phyloP scores from a whole-genome alignment of 2,329 filamentous ascomycete genomes.

The Teratosphaeria epicoccoides region DNA sequence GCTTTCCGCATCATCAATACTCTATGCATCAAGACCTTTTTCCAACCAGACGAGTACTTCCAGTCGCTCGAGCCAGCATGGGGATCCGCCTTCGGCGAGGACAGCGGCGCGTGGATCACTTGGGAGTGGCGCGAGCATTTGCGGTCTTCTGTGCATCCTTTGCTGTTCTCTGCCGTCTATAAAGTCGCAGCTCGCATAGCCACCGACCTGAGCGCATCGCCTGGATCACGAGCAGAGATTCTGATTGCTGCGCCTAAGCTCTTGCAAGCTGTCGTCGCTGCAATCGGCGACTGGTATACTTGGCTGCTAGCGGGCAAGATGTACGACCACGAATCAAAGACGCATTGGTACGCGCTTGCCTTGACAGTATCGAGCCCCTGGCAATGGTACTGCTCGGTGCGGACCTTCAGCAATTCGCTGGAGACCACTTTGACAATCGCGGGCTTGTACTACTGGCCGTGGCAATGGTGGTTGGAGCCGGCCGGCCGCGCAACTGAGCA shows the following conservation, averaged over 20 bases:
- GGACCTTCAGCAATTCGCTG: conserved; percentile 87
- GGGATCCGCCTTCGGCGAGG: conserved; percentile 68
- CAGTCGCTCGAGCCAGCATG: conserved; percentile 93
- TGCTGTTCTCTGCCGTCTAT: conserved; percentile 71
- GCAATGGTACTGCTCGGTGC: conserved; percentile 92
- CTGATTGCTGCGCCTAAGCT: conserved; percentile 64
- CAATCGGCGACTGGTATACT: conserved; percentile 72
- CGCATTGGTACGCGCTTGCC: conserved; percentile 57
- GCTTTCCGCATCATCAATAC: conserved; percentile 71
- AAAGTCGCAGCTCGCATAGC: conserved; percentile 49
- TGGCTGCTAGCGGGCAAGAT: conserved; percentile 69
- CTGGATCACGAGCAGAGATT: conserved; percentile 50
- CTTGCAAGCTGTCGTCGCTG: conserved; percentile 67
- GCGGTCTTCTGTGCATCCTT: conserved; percentile 84
- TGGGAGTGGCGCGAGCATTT: conserved; percentile 94
- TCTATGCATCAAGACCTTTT: conserved; percentile 72
- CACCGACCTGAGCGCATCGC: conserved; percentile 42
- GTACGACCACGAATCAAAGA: conserved; percentile 55
- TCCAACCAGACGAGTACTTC: conserved; percentile 97
- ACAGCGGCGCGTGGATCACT: conserved; percentile 81
- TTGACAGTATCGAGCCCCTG: conserved; percentile 71
- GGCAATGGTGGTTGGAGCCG: conserved; percentile 40
- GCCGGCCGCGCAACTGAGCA: background rate
- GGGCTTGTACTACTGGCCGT: conserved; percentile 78
- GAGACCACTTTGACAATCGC: conserved; percentile 78